Percentiles rank a stretch among this genome's conserved stretches.
These are phyloP conservation scores for Stenogyne calaminthoides DNA, from an alignment of 305 asterid species.

Conservation along the genomic window DNA sequence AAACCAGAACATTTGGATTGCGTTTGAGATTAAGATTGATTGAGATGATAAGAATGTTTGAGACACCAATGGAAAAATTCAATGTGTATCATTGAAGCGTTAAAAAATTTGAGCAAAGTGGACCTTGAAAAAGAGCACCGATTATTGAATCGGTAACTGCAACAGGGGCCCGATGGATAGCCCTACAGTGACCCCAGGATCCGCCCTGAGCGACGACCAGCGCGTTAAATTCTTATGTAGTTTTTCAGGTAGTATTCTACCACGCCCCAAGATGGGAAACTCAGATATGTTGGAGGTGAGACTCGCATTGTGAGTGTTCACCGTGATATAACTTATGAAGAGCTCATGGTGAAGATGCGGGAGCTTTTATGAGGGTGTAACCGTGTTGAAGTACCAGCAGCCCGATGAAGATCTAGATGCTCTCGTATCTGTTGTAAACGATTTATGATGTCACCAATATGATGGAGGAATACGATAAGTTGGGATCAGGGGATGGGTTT, in stretches of 20 bases:
- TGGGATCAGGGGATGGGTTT: constrained; percentile 80
- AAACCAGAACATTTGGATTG: not conserved
- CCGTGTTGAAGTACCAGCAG: constrained; percentile 83
- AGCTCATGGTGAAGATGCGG: constrained; percentile 87
- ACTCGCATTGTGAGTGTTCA: constrained; percentile 83
- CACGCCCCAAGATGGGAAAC: constrained; percentile 98
- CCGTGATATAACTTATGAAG: constrained; percentile 70
- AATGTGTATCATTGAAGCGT: constrained; percentile 41
- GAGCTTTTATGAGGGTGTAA: constrained; percentile 81
- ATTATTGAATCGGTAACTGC: constrained; percentile 36
- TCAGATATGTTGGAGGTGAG: constrained; percentile 96
- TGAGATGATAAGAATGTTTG: constrained; percentile 30
- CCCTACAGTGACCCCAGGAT: constrained; percentile 47
- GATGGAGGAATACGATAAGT: constrained; percentile 98
- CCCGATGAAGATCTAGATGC: constrained; percentile 99
- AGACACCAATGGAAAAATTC: constrained; percentile 31
- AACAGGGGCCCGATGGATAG: constrained; percentile 61
- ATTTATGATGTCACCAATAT: constrained; percentile 92
- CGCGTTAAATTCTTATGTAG: constrained; percentile 92
- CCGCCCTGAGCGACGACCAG: constrained; percentile 61
- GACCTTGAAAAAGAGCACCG: constrained; percentile 17
- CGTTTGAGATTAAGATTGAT: constrained; percentile 25
- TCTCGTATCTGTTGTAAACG: constrained; percentile 92
- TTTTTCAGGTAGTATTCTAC: constrained; percentile 82
- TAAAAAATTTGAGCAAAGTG: constrained; percentile 30